Evolutionary conservation across 1,284 basidiomycete species (phyloP).

Genomic region (Irpex sp.): DNA sequence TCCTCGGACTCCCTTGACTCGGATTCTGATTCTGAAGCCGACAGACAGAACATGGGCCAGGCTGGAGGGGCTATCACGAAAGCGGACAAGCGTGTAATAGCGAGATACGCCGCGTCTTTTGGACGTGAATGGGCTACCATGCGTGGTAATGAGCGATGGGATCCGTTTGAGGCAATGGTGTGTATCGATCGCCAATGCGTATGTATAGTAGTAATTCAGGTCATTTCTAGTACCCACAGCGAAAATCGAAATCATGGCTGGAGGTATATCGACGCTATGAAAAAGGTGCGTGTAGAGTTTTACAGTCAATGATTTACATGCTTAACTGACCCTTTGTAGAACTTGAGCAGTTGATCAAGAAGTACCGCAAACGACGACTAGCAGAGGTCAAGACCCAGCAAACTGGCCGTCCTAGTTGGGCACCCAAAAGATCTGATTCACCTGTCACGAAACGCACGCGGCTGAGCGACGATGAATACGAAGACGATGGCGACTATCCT

Average conservation of each 20-base stretch:
- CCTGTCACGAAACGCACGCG: neutral
- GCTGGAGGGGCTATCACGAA: slow-evolving; percentile 42
- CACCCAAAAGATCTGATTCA: neutral
- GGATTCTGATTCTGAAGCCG: slow-evolving; percentile 20
- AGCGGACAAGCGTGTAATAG: slow-evolving; percentile 53
- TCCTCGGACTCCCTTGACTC: slow-evolving; percentile 25
- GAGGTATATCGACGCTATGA: slow-evolving; percentile 52
- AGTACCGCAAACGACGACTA: neutral
- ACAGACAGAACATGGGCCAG: slow-evolving; percentile 49
- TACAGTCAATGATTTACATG: neutral
- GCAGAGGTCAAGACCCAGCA: neutral
- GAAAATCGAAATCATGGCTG: slow-evolving; percentile 52
- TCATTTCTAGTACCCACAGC: slow-evolving; percentile 39
- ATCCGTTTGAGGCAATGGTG: slow-evolving; percentile 44
- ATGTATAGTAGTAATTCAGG: neutral
- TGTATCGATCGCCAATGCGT: neutral
- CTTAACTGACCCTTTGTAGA: neutral
- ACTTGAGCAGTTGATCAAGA: neutral
- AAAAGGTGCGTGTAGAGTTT: slow-evolving; percentile 31
- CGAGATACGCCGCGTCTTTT: slow-evolving; percentile 47
- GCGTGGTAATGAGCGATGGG: slow-evolving; percentile 45
- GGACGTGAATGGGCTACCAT: slow-evolving; percentile 36
- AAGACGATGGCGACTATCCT: neutral
- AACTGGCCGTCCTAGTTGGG: neutral
- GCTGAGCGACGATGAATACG: neutral